Conservation (phyloP, 2,329 filamentous ascomycete species). For the Neopestalotiopsis sp. region DNA sequence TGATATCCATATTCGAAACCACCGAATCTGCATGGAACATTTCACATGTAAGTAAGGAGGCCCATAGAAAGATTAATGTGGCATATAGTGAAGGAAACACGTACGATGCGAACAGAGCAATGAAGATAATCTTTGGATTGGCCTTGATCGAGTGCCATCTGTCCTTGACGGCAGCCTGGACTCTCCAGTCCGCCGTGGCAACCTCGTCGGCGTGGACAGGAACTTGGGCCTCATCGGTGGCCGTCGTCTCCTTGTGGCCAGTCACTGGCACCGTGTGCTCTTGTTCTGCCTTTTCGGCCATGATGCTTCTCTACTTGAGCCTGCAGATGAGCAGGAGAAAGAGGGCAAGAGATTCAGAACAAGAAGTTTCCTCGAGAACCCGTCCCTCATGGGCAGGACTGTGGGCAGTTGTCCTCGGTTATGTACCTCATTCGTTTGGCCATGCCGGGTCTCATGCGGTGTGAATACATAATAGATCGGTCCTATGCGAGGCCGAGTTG, state of each 20-base stretch:
- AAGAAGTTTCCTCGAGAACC: not conserved
- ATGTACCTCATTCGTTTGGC: not conserved
- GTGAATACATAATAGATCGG: not conserved
- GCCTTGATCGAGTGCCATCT: slow-evolving; percentile 35
- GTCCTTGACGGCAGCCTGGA: slow-evolving; percentile 20
- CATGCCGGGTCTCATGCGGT: not conserved
- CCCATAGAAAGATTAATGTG: not conserved
- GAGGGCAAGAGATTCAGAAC: not conserved
- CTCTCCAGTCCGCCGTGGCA: slow-evolving; percentile 19
- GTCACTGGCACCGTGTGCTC: not conserved
- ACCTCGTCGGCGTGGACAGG: slow-evolving; percentile 14
- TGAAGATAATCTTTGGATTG: slow-evolving; percentile 44
- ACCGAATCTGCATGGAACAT: slow-evolving; percentile 42
- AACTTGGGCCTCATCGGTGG: not conserved
- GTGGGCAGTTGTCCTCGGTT: not conserved
- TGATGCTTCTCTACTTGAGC: not conserved
- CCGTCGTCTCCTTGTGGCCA: not conserved
- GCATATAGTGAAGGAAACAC: slow-evolving; percentile 15
- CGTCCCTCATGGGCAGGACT: not conserved
- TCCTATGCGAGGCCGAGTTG: not conserved
- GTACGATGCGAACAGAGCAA: slow-evolving; percentile 46
- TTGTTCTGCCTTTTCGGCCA: slow-evolving; percentile 8
- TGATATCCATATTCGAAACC: slow-evolving; percentile 60
- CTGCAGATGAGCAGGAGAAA: not conserved
- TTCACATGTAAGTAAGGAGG: not conserved